Evolutionary conservation across 805 yeast species (phyloP).

Genomic region (Yamadazyma insecticola): DNA sequence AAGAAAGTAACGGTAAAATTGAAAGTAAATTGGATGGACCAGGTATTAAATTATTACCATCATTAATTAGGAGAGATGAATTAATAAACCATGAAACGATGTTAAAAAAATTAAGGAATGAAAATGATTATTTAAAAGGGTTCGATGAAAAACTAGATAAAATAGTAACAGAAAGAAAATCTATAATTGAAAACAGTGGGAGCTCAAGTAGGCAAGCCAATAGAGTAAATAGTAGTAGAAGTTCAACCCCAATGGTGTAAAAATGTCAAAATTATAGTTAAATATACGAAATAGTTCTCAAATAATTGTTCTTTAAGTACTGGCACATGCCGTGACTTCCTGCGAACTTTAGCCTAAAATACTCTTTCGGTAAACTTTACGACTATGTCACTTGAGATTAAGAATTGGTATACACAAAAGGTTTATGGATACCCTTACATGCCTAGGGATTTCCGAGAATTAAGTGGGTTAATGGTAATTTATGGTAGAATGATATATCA

Average conservation of each 20-base stretch:
- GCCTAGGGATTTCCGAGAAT: slow-evolving; percentile 4
- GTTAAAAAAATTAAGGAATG: slow-evolving; percentile 20
- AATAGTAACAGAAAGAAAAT: slow-evolving; percentile 29
- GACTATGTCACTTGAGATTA: neutral
- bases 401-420: neutral
- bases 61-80: slow-evolving; percentile 31
- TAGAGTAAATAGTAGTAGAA: slow-evolving; percentile 32
- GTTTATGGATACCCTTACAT: slow-evolving; percentile 5
- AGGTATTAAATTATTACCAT: slow-evolving; percentile 32
- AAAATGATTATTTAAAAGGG: slow-evolving; percentile 24
- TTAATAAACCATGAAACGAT: slow-evolving; percentile 20
- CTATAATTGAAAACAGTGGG: slow-evolving; percentile 25
- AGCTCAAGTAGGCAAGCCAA: slow-evolving; percentile 28
- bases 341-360: too few relatives aligned
- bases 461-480: neutral
- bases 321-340: too few relatives aligned
- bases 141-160: slow-evolving; percentile 30
- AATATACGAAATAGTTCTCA: too few relatives aligned
- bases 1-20: slow-evolving; percentile 15
- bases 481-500: neutral
- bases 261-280: too few relatives aligned
- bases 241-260: slow-evolving; percentile 39
- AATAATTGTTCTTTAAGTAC: too few relatives aligned
- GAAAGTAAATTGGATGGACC: slow-evolving; percentile 25
- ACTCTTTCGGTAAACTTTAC: too few relatives aligned